phyloP scores from a whole-genome alignment of 768 basidiomycete species.

The Baorangia bicolor region DNA sequence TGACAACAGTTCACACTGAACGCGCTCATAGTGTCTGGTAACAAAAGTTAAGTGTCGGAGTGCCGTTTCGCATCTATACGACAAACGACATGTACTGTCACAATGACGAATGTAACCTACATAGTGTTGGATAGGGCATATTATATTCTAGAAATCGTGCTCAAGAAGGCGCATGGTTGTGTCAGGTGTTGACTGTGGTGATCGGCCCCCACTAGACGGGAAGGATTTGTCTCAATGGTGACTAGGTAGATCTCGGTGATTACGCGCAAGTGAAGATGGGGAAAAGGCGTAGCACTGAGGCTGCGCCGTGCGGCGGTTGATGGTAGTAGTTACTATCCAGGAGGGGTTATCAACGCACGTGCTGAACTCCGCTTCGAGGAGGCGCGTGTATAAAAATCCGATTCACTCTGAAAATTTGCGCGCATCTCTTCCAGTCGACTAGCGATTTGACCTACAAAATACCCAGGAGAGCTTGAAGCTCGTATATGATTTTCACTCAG shows the following conservation, averaged over 20 bases:
- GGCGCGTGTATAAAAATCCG: background rate
- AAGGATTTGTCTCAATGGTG: no score
- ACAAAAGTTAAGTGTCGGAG: background rate
- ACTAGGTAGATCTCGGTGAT: no score
- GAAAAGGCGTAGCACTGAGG: background rate
- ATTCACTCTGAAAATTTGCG: background rate
- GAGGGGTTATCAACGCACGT: no score
- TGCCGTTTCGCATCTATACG: background rate
- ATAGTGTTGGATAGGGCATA: background rate
- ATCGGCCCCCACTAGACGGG: no score
- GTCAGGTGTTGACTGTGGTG: no score
- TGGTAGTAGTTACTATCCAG: no score
- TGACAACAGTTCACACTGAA: background rate
- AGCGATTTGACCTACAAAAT: background rate
- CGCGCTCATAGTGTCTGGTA: background rate
- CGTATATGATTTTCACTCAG: slow-evolving; percentile 34
- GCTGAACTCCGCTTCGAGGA: background rate
- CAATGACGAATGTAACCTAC: background rate
- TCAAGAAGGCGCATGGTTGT: no score
- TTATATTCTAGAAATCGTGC: no score
- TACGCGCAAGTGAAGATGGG: background rate
- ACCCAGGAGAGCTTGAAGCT: slow-evolving; percentile 16
- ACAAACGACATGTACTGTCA: background rate
- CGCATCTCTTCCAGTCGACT: background rate
- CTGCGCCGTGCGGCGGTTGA: no score